Conservation (phyloP, 495 filamentous ascomycete genomes). For the Penicillium subrubescens region DNA sequence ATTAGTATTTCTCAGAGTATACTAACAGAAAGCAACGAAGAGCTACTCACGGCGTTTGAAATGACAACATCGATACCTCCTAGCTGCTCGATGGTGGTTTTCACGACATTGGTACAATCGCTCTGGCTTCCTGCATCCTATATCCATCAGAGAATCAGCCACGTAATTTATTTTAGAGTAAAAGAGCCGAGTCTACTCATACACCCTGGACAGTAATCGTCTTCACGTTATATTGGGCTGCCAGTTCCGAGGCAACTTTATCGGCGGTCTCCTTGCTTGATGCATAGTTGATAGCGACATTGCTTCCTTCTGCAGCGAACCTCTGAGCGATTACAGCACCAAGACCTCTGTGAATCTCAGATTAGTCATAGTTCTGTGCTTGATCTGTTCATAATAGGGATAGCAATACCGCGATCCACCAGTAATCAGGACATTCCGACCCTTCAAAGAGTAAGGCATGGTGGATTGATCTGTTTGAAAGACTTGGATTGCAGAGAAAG, state of each 20-base stretch:
- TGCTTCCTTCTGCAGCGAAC: conserved; percentile 67
- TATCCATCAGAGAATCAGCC: neutral
- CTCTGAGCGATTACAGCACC: conserved; percentile 64
- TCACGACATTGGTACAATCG: conserved; percentile 57
- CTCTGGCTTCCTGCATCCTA: conserved; percentile 61
- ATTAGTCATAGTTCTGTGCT: conserved; percentile 8
- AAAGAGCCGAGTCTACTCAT: conserved; percentile 24
- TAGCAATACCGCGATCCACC: conserved; percentile 63
- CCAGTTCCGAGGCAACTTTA: conserved; percentile 53
- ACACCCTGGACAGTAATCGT: conserved; percentile 61
- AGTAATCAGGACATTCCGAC: conserved; percentile 67
- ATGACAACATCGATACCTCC: conserved; percentile 72
- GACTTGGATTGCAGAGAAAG: neutral
- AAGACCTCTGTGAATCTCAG: conserved; percentile 52
- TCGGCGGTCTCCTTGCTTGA: conserved; percentile 56
- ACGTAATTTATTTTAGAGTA: neutral
- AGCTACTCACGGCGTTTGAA: conserved; percentile 64
- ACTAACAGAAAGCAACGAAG: neutral
- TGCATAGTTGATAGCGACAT: conserved; percentile 72
- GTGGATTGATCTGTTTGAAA: neutral
- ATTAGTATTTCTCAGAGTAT: neutral
- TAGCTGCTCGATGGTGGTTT: conserved; percentile 56
- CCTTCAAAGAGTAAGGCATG: conserved; percentile 66
- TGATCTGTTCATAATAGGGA: neutral
- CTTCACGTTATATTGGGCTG: conserved; percentile 56